A percentile compares a stretch with the other conserved stretches of the same genome.
Conservation (phyloP, 139 green algal genomes). For the Chlamydomonas sp. region DNA sequence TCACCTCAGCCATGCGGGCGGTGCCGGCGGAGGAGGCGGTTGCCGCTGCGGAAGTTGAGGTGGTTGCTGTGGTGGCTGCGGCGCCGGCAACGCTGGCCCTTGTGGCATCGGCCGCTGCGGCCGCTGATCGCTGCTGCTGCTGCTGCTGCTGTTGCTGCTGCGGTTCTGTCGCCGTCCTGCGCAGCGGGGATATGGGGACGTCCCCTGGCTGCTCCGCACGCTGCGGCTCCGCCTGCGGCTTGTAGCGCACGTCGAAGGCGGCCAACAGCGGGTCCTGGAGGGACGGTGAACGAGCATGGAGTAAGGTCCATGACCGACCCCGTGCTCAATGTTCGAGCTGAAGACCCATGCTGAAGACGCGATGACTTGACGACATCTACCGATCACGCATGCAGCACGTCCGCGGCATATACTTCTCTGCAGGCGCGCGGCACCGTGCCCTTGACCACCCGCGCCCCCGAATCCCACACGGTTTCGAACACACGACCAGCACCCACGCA, state of each 20-base stretch:
- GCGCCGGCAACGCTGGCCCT: neutral
- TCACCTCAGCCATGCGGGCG: slow-evolving; percentile 36
- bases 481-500: too few relatives aligned
- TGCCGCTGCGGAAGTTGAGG: too few relatives aligned
- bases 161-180: neutral
- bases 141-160: slow-evolving; percentile 9
- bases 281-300: too few relatives aligned
- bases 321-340: too few relatives aligned
- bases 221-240: slow-evolving; percentile 6
- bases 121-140: neutral
- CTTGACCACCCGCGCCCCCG: too few relatives aligned
- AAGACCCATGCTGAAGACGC: too few relatives aligned
- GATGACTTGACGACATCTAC: too few relatives aligned
- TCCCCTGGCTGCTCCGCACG: neutral
- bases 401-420: too few relatives aligned
- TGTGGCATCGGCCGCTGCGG: neutral
- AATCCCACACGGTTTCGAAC: too few relatives aligned
- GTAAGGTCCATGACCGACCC: neutral
- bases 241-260: slow-evolving; percentile 39
- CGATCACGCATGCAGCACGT: too few relatives aligned
- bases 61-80: neutral
- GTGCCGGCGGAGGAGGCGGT: too few relatives aligned
- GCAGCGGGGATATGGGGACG: slow-evolving; percentile 8
- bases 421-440: too few relatives aligned
- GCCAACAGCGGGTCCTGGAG: slow-evolving; percentile 32